Evolutionary conservation across 1,284 basidiomycete species (phyloP).

Genomic region (Boletus hoseneyae): DNA sequence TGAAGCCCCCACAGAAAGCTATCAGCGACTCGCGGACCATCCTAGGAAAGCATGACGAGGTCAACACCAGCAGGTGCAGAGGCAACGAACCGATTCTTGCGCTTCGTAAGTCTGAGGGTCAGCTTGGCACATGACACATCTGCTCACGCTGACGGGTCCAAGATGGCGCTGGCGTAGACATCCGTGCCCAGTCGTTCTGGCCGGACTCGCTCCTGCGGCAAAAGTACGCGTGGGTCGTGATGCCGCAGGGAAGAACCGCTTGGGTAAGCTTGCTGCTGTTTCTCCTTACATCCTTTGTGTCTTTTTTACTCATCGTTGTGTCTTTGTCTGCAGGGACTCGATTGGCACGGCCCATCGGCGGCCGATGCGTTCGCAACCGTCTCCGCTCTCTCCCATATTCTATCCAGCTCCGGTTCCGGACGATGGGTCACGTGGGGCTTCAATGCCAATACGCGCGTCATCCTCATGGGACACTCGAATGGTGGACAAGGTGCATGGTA

Average conservation of each 20-base stretch:
- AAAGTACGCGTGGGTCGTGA: constrained; percentile 62
- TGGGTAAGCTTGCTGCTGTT: constrained; percentile 48
- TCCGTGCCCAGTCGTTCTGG: constrained; percentile 55
- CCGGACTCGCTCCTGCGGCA: constrained; percentile 55
- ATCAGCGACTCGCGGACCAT: constrained; percentile 9
- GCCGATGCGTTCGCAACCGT: constrained; percentile 58
- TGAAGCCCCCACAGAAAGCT: constrained; percentile 47
- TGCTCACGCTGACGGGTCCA: constrained; percentile 1
- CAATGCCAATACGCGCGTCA: constrained; percentile 39
- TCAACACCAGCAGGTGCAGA: constrained; percentile 3
- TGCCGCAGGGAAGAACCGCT: constrained; percentile 68
- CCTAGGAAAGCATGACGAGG: not conserved
- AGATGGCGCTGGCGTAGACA: constrained; percentile 82
- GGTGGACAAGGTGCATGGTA: constrained; percentile 92
- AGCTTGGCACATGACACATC: constrained; percentile 1
- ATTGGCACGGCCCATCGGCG: constrained; percentile 80
- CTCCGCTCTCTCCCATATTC: constrained; percentile 49
- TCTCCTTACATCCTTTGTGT: not conserved
- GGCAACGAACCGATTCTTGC: constrained; percentile 59
- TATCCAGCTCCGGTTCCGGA: constrained; percentile 29
- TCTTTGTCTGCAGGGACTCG: constrained; percentile 57
- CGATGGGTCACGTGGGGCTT: constrained; percentile 45
- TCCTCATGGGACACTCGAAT: constrained; percentile 87
- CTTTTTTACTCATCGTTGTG: not conserved
- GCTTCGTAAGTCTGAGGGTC: constrained; percentile 50